Conservation (phyloP, 176 grass and related monocot genomes). For the Triticum monococcum region DNA sequence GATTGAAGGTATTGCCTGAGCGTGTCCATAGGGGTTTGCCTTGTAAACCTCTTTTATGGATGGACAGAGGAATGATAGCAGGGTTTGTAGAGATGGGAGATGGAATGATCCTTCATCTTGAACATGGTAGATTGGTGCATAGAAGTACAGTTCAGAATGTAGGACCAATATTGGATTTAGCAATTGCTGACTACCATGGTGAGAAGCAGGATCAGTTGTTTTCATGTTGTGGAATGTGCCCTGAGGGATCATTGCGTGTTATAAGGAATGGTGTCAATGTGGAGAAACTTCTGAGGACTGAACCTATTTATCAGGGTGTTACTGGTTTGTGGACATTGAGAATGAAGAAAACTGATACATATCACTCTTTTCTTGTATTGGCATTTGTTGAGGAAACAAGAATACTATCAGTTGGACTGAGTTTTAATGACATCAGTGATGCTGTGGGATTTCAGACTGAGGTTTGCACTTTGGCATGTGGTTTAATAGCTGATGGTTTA, state of each 20-base stretch:
- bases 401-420: conserved; percentile 93
- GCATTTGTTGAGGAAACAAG: conserved; percentile 99
- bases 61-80: conserved; percentile 66
- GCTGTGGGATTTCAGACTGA: conserved; percentile 79
- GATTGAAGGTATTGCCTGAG: conserved; percentile 63
- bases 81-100: conserved; percentile 97
- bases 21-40: conserved; percentile 62
- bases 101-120: conserved; percentile 84
- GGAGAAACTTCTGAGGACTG: conserved; percentile 83
- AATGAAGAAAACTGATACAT: conserved; percentile 81
- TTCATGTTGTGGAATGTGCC: conserved; percentile 95
- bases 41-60: conserved; percentile 78
- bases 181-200: conserved; percentile 82
- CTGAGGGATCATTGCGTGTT: conserved; percentile 84
- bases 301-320: conserved; percentile 84
- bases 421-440: conserved; percentile 95
- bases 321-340: conserved; percentile 89
- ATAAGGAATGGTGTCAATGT: conserved; percentile 93
- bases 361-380: conserved; percentile 96
- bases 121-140: conserved; percentile 58
- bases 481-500: conserved; percentile 74
- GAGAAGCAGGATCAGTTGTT: conserved; percentile 98
- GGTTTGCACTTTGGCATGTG: conserved; percentile 97
- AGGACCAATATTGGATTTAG: conserved; percentile 90
- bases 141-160: conserved; percentile 91